Evolutionary conservation across 495 filamentous ascomycete species (phyloP).

Genomic region (Lasiosphaeria miniovina): DNA sequence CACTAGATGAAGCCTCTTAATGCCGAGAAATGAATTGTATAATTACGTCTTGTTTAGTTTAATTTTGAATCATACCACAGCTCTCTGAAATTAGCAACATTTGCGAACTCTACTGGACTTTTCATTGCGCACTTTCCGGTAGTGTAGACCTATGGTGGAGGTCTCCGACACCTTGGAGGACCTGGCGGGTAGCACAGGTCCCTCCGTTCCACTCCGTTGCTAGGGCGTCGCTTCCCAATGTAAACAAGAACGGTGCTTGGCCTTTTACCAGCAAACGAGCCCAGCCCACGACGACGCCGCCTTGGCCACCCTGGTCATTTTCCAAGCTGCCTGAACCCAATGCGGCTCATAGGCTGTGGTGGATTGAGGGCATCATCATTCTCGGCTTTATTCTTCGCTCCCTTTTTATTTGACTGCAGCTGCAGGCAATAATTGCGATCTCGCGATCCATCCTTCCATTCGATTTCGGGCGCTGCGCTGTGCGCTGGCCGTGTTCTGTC

Average conservation of each 20-base stretch:
- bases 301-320: conserved; percentile 9
- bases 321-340: background rate
- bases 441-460: background rate
- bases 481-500: conserved; percentile 5
- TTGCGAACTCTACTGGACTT: no score
- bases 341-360: conserved; percentile 6
- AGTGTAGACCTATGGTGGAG: background rate
- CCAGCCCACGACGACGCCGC: background rate
- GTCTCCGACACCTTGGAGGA: background rate
- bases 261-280: background rate
- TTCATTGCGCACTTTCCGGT: no score
- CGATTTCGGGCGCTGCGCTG: conserved; percentile 9
- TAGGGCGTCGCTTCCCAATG: conserved; percentile 14
- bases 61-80: no score
- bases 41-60: no score
- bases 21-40: no score
- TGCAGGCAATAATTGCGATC: background rate
- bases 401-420: background rate
- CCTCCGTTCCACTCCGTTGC: conserved; percentile 4
- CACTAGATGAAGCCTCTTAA: no score
- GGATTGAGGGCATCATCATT: conserved; percentile 13
- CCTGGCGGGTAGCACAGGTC: no score
- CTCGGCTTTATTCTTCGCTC: conserved; percentile 1
- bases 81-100: no score
- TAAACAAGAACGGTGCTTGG: conserved; percentile 13